These are phyloP conservation scores for Aureobasidium sp. DNA, from an alignment of 2,329 filamentous ascomycete species.

Conservation along the genomic window DNA sequence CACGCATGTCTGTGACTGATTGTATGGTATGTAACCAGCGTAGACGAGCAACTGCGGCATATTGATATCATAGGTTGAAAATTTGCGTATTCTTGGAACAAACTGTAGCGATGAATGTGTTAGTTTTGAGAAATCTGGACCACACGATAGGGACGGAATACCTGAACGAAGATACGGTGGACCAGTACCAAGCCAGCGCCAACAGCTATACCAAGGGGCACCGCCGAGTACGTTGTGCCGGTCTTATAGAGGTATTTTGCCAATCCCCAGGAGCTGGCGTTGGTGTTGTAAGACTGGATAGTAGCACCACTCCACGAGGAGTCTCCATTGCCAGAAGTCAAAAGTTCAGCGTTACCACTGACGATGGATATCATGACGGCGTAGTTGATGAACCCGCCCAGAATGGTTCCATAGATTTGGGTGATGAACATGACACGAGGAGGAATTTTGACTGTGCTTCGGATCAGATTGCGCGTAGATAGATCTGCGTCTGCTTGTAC, in stretches of 20 bases:
- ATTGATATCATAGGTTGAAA: conserved; percentile 35
- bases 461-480: neutral
- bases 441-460: conserved; percentile 40
- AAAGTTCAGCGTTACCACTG: conserved; percentile 38
- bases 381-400: conserved; percentile 48
- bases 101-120: conserved; percentile 27
- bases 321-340: conserved; percentile 38
- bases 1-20: conserved; percentile 47
- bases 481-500: conserved; percentile 14
- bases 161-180: conserved; percentile 34
- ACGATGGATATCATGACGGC: conserved; percentile 49
- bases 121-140: neutral
- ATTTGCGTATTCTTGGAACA: conserved; percentile 34
- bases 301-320: conserved; percentile 45
- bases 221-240: conserved; percentile 22
- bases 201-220: conserved; percentile 37
- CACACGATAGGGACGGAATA: conserved; percentile 19
- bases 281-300: conserved; percentile 35
- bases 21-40: conserved; percentile 47
- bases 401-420: conserved; percentile 46
- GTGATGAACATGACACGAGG: conserved; percentile 48
- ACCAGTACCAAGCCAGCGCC: conserved; percentile 37
- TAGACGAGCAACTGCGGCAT: conserved; percentile 47
- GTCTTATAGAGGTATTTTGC: conserved; percentile 45
- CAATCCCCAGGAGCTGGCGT: conserved; percentile 27